phyloP scores from a whole-genome alignment of 2,329 filamentous ascomycete genomes.

The Phialophora tarda region DNA sequence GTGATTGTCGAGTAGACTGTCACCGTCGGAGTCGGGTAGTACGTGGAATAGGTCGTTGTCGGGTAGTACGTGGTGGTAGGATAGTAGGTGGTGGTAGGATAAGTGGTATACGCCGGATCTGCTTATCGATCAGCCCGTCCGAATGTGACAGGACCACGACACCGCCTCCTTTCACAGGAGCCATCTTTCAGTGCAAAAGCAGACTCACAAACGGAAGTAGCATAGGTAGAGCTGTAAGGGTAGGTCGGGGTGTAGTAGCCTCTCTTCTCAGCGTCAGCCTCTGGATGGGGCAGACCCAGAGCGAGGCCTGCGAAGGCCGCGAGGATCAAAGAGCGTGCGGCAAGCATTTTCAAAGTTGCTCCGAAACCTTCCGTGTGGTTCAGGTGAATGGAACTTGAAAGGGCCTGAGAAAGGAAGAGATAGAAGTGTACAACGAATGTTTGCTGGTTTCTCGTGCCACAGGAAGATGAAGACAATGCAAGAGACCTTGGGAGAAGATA shows the following conservation, averaged over 20 bases:
- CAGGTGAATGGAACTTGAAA: not conserved
- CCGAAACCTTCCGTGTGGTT: not conserved
- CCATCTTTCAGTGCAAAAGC: not conserved
- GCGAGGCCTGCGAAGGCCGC: constrained; percentile 12
- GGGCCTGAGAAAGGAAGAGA: not conserved
- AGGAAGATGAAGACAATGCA: not conserved
- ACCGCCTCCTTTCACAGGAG: not conserved
- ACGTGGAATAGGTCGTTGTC: constrained; percentile 7
- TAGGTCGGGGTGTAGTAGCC: constrained; percentile 4
- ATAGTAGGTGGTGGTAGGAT: constrained; percentile 5
- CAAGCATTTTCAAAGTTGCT: constrained; percentile 10
- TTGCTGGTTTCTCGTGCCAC: not conserved
- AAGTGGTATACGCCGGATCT: constrained; percentile 9
- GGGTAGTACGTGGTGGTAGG: constrained; percentile 1
- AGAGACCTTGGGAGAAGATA: not conserved
- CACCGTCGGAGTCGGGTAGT: not conserved
- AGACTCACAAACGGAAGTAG: constrained; percentile 10
- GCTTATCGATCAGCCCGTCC: not conserved
- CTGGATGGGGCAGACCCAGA: constrained; percentile 8
- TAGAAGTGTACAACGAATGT: constrained; percentile 1
- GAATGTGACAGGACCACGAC: not conserved
- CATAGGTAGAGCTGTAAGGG: not conserved
- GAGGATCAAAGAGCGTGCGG: constrained; percentile 6
- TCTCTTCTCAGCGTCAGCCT: constrained; percentile 2
- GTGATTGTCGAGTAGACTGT: not conserved